Conservation (phyloP, 306 rosid species). For the Leucaena leucocephala region DNA sequence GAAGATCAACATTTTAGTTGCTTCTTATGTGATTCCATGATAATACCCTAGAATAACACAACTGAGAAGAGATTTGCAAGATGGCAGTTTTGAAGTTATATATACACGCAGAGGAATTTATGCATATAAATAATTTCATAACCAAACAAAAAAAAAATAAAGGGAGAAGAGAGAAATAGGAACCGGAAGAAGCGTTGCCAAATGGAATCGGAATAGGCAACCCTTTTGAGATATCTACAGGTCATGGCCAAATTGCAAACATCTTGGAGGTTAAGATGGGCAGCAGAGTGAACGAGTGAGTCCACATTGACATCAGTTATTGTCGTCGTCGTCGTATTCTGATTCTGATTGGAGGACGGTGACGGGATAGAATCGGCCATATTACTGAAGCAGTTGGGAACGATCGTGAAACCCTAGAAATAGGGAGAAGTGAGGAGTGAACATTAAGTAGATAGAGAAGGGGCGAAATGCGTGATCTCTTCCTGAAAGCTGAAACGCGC, state of each 20-base stretch:
- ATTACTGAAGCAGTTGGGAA: neutral
- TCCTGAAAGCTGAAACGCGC: neutral
- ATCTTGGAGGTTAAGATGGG: constrained; percentile 55
- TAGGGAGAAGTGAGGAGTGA: neutral
- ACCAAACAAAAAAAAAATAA: neutral
- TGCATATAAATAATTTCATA: neutral
- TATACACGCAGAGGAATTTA: neutral
- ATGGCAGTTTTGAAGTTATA: too few relatives aligned
- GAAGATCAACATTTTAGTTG: neutral
- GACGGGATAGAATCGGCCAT: constrained; percentile 43
- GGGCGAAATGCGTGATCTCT: neutral
- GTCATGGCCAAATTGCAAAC: constrained; percentile 69
- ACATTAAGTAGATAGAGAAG: too few relatives aligned
- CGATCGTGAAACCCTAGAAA: constrained; percentile 21
- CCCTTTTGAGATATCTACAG: constrained; percentile 62
- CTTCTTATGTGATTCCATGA: neutral
- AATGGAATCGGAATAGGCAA: constrained; percentile 71
- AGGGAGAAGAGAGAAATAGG: neutral
- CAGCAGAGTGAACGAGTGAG: constrained; percentile 60
- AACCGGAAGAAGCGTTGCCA: constrained; percentile 73
- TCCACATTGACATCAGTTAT: constrained; percentile 63
- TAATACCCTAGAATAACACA: neutral
- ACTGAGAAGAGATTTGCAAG: neutral
- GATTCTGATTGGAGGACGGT: neutral
- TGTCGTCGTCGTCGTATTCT: constrained; percentile 29